These are phyloP conservation scores for Ustilago vetiveriae DNA, from an alignment of 1,284 basidiomycete genomes.

Conservation along the genomic window DNA sequence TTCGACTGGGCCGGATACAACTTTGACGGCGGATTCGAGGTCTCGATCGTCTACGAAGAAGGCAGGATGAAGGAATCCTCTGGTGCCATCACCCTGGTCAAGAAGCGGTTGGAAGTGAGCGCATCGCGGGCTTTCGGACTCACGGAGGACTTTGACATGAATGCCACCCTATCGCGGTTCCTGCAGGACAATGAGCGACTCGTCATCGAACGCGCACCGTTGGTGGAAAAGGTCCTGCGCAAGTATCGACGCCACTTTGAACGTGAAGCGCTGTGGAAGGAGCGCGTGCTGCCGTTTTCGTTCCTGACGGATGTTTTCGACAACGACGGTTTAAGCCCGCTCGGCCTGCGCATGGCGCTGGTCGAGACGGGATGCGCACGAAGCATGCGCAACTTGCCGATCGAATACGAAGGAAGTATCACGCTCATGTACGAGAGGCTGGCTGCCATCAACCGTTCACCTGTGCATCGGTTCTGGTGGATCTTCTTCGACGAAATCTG, in stretches of 20 bases:
- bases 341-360: constrained; percentile 69
- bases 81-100: constrained; percentile 41
- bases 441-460: constrained; percentile 71
- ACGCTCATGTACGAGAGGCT: constrained; percentile 74
- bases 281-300: constrained; percentile 73
- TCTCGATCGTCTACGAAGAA: constrained; percentile 73
- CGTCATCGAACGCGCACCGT: constrained; percentile 70
- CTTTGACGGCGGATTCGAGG: constrained; percentile 72
- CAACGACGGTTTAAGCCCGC: constrained; percentile 37
- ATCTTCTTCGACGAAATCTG: constrained; percentile 76
- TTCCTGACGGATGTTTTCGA: constrained; percentile 74
- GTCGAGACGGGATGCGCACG: constrained; percentile 71
- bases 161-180: constrained; percentile 75
- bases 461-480: constrained; percentile 81
- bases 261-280: constrained; percentile 73
- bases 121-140: constrained; percentile 75
- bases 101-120: constrained; percentile 70
- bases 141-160: constrained; percentile 76
- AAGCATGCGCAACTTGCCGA: constrained; percentile 73
- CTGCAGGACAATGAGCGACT: constrained; percentile 74
- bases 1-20: constrained; percentile 74
- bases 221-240: constrained; percentile 71
- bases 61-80: constrained; percentile 55
- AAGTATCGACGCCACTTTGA: constrained; percentile 73
- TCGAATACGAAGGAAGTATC: constrained; percentile 71